Percentiles rank a stretch among this genome's conserved stretches.
Conservation (phyloP, 2,329 filamentous ascomycete genomes). For the Stagonosporopsis rhizophila region DNA sequence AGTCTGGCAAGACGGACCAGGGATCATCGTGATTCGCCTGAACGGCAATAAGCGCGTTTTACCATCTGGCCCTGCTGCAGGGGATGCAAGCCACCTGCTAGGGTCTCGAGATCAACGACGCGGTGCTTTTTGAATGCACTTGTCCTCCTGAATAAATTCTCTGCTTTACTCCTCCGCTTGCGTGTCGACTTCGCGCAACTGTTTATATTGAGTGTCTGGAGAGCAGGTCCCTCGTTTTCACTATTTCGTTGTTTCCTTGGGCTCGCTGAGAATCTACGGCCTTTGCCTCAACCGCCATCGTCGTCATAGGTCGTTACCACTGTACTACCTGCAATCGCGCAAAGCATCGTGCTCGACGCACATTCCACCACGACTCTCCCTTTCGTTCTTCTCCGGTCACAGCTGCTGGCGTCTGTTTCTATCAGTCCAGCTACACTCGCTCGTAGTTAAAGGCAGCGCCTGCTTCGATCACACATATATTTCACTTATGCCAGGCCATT, state of each 20-base stretch:
- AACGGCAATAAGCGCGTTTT: conserved; percentile 20
- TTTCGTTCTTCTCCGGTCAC: conserved; percentile 21
- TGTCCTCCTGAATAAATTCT: conserved; percentile 22
- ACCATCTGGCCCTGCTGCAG: conserved; percentile 6
- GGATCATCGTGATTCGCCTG: conserved; percentile 31
- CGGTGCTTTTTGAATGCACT: conserved; percentile 23
- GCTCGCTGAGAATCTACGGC: conserved; percentile 29
- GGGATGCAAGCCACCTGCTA: conserved; percentile 18
- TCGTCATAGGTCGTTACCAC: conserved; percentile 26
- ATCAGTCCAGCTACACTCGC: conserved; percentile 9
- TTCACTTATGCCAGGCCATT: conserved; percentile 29
- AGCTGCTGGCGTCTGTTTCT: conserved; percentile 12
- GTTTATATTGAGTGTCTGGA: conserved; percentile 22
- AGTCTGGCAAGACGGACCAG: conserved; percentile 18
- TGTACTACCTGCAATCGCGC: conserved; percentile 22
- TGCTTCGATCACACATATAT: conserved; percentile 17
- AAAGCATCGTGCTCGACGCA: conserved; percentile 44
- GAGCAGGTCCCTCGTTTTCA: conserved; percentile 35
- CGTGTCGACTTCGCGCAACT: conserved; percentile 18
- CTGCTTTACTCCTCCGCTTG: conserved; percentile 20
- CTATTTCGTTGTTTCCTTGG: conserved; percentile 26
- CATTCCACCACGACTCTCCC: conserved; percentile 31
- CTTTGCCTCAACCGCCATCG: conserved; percentile 38
- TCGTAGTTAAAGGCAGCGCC: conserved; percentile 23
- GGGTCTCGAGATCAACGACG: conserved; percentile 17